Evolutionary conservation across 192 early-diverging fungal species (phyloP).

Genomic region (Coemansia sp.): DNA sequence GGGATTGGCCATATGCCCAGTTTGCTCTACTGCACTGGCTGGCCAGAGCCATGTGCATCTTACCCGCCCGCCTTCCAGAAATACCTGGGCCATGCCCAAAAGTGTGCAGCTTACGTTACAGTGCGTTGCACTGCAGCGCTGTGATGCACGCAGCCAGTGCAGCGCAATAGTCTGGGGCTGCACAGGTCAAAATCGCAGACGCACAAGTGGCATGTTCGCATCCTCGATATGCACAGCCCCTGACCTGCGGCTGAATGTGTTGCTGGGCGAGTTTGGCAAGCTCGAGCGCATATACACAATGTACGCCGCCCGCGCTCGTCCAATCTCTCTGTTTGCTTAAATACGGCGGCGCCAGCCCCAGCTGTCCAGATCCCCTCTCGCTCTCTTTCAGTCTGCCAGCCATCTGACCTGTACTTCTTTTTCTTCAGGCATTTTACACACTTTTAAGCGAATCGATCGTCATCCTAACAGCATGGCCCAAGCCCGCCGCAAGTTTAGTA

Average conservation of each 20-base stretch:
- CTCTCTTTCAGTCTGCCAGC: not conserved
- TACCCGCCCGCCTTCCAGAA: not conserved
- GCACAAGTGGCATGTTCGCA: not conserved
- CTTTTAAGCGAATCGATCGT: not conserved
- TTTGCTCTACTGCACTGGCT: too few relatives aligned
- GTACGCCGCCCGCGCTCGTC: not conserved
- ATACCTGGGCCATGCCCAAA: not conserved
- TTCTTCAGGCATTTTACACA: constrained; percentile 4
- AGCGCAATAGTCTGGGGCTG: not conserved
- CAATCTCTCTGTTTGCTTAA: constrained; percentile 7
- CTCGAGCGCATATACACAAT: not conserved
- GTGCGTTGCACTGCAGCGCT: not conserved
- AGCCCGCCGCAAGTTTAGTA: constrained; percentile 48
- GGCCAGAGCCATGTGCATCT: too few relatives aligned
- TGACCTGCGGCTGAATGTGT: constrained; percentile 1
- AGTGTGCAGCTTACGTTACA: not conserved
- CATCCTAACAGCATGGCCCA: constrained; percentile 16
- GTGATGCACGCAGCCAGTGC: not conserved
- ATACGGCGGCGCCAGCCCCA: constrained; percentile 3
- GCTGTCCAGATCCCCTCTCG: constrained; percentile 2
- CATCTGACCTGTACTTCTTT: constrained; percentile 4
- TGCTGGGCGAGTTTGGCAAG: not conserved
- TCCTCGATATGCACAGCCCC: not conserved
- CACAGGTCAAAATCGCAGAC: not conserved
- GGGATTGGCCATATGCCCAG: too few relatives aligned